phyloP scores from a whole-genome alignment of 768 basidiomycete species.

The Brasilioporus rufonigricans region DNA sequence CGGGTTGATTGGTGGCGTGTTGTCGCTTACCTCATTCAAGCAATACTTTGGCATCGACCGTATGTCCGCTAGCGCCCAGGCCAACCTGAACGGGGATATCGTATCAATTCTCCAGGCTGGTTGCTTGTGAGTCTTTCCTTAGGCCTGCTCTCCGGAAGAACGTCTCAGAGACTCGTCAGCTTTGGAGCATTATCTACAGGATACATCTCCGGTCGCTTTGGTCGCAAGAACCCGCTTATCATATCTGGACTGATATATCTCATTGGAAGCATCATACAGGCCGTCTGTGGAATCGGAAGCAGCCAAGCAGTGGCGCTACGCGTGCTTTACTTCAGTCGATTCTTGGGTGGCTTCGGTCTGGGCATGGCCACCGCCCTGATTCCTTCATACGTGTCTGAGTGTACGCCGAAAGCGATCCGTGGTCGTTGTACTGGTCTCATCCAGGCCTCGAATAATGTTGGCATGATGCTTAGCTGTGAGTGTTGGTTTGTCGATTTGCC shows the following conservation, averaged over 20 bases:
- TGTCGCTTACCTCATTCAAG: slow-evolving; percentile 46
- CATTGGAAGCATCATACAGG: slow-evolving; percentile 48
- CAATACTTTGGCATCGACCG: slow-evolving; percentile 46
- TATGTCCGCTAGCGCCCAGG: slow-evolving; percentile 35
- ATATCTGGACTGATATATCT: slow-evolving; percentile 45
- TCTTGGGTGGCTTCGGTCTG: slow-evolving; percentile 60
- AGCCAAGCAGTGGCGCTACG: slow-evolving; percentile 33
- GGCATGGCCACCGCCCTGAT: slow-evolving; percentile 52
- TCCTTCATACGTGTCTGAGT: slow-evolving; percentile 53
- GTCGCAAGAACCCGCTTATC: slow-evolving; percentile 45
- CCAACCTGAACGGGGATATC: slow-evolving; percentile 48
- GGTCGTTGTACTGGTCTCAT: slow-evolving; percentile 50
- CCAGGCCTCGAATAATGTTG: slow-evolving; percentile 32
- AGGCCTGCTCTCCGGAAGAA: not conserved
- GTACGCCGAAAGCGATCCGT: slow-evolving; percentile 44
- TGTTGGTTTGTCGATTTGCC: not conserved
- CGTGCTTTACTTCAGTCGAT: slow-evolving; percentile 48
- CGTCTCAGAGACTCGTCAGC: slow-evolving; percentile 14
- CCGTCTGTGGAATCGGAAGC: slow-evolving; percentile 41
- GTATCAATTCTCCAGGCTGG: slow-evolving; percentile 51
- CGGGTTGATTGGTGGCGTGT: slow-evolving; percentile 49
- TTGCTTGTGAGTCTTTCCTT: slow-evolving; percentile 41
- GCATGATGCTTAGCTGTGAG: slow-evolving; percentile 37
- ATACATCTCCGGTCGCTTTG: slow-evolving; percentile 41
- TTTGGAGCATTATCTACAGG: slow-evolving; percentile 45